Evolutionary conservation across 495 filamentous ascomycete species (phyloP).

Genomic region (Penicillium canariense): DNA sequence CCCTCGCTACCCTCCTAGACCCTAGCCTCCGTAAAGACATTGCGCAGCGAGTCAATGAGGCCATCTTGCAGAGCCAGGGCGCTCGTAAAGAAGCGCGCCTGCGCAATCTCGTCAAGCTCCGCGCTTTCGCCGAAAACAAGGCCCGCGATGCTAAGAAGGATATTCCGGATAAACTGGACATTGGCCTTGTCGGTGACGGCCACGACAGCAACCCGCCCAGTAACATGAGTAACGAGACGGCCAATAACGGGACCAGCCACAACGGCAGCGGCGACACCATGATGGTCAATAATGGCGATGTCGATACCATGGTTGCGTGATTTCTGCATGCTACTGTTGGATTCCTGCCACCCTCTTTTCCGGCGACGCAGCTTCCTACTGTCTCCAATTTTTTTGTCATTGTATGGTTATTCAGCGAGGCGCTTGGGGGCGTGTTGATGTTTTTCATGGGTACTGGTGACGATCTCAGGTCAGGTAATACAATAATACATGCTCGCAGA

Average conservation of each 20-base stretch:
- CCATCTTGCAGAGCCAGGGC: conserved; percentile 70
- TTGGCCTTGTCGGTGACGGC: conserved; percentile 59
- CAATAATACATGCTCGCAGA: too few relatives aligned
- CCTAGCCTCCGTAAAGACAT: conserved; percentile 79
- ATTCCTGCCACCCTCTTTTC: neutral
- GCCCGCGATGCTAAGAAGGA: conserved; percentile 71
- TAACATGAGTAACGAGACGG: conserved; percentile 27
- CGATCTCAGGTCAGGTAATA: neutral
- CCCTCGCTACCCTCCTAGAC: conserved; percentile 71
- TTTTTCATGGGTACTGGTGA: neutral
- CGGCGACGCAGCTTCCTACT: neutral
- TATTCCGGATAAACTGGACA: conserved; percentile 66
- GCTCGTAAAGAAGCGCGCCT: conserved; percentile 77
- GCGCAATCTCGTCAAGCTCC: conserved; percentile 70
- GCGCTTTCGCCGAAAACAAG: conserved; percentile 81
- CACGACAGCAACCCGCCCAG: conserved; percentile 26
- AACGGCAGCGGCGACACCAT: conserved; percentile 40
- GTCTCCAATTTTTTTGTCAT: neutral
- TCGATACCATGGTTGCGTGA: conserved; percentile 61
- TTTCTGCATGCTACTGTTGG: neutral
- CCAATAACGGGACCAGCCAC: conserved; percentile 19
- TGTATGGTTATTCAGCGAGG: conserved; percentile 18
- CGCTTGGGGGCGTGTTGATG: conserved; percentile 16
- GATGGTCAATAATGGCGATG: conserved; percentile 48
- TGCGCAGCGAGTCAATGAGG: conserved; percentile 81